Conservation (phyloP, 2,329 filamentous ascomycete species). For the Coniochaeta hoffmannii region DNA sequence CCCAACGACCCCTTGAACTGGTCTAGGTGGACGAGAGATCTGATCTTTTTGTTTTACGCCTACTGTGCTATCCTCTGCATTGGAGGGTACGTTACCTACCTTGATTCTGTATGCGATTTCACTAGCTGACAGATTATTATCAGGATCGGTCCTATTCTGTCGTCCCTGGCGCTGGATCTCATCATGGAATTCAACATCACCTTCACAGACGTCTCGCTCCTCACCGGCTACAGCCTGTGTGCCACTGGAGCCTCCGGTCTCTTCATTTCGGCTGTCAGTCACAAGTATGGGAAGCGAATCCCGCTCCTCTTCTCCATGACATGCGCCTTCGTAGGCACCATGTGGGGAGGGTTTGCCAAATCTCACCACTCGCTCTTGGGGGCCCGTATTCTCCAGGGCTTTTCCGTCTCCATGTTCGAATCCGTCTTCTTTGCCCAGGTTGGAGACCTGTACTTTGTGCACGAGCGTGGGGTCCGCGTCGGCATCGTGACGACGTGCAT, state of each 20-base stretch:
- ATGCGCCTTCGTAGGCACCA: conserved; percentile 14
- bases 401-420: conserved; percentile 18
- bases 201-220: conserved; percentile 12
- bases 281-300: conserved; percentile 19
- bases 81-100: neutral
- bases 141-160: conserved; percentile 3
- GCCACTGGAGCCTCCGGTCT: conserved; percentile 12
- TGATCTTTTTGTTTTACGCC: neutral
- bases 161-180: neutral
- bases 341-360: conserved; percentile 10
- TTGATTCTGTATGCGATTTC: neutral
- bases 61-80: neutral
- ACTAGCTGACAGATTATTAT: neutral
- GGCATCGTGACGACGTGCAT: conserved; percentile 11
- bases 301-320: conserved; percentile 15
- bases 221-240: conserved; percentile 14
- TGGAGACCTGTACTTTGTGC: conserved; percentile 20
- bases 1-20: neutral
- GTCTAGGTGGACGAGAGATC: neutral
- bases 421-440: conserved; percentile 17
- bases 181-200: conserved; percentile 6
- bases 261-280: conserved; percentile 12
- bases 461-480: conserved; percentile 18
- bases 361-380: conserved; percentile 14
- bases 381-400: conserved; percentile 19